phyloP scores from a whole-genome alignment of 352 stramenopile species.

The Lagenidium giganteum region DNA sequence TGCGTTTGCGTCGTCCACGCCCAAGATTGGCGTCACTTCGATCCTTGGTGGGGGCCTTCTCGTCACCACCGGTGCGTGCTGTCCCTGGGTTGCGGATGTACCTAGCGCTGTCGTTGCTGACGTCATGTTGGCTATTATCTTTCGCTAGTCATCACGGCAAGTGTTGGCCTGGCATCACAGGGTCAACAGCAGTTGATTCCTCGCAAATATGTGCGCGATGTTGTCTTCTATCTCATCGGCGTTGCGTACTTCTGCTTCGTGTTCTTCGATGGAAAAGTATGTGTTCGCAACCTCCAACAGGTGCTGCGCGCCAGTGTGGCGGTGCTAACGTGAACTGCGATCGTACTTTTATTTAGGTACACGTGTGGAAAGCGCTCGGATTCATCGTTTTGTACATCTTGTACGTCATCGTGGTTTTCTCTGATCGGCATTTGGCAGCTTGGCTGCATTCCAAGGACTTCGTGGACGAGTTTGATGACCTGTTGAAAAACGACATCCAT shows the following conservation, averaged over 20 bases:
- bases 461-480: too few relatives aligned
- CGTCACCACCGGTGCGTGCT: constrained; percentile 59
- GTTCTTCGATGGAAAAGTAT: constrained; percentile 46
- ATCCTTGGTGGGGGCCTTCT: constrained; percentile 69
- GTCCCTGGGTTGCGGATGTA: too few relatives aligned
- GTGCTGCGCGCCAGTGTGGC: neutral
- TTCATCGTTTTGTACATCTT: constrained; percentile 69
- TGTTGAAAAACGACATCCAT: too few relatives aligned
- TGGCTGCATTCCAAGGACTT: constrained; percentile 20
- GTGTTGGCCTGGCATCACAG: constrained; percentile 60
- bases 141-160: constrained; percentile 50
- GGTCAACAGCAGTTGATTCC: constrained; percentile 73
- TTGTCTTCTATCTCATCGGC: constrained; percentile 66
- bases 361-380: constrained; percentile 47
- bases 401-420: constrained; percentile 57
- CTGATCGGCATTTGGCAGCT: constrained; percentile 39
- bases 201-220: constrained; percentile 67
- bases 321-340: neutral
- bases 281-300: neutral
- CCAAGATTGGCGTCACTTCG: constrained; percentile 62
- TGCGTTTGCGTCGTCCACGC: constrained; percentile 50
- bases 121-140: neutral
- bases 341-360: constrained; percentile 25
- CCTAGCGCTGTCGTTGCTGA: too few relatives aligned
- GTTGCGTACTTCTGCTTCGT: constrained; percentile 68